phyloP scores from a whole-genome alignment of 352 stramenopile species.

The Phytophthora tubulina region DNA sequence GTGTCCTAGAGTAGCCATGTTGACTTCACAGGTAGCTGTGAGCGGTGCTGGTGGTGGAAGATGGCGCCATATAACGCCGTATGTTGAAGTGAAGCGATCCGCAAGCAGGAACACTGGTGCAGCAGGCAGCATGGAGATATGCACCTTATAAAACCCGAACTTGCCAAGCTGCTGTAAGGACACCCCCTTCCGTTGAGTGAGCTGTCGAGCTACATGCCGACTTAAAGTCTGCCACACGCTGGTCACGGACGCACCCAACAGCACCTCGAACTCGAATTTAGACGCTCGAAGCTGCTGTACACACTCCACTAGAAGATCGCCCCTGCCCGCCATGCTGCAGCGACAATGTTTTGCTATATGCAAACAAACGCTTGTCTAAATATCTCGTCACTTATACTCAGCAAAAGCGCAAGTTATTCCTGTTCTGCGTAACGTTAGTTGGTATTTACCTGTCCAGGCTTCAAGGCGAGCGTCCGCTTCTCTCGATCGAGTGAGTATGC shows the following conservation, averaged over 20 bases:
- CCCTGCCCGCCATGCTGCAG: conserved; percentile 14
- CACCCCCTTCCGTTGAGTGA: conserved; percentile 44
- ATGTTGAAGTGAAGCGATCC: conserved; percentile 57
- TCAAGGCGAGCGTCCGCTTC: conserved; percentile 31
- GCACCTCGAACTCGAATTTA: conserved; percentile 67
- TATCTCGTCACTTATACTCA: conserved; percentile 26
- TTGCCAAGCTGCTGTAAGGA: conserved; percentile 60
- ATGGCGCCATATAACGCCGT: conserved; percentile 52
- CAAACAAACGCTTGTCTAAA: conserved; percentile 14
- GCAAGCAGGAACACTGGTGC: conserved; percentile 60
- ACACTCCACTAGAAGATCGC: conserved; percentile 56
- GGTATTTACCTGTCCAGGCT: conserved; percentile 2
- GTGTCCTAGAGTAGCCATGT: conserved; percentile 53
- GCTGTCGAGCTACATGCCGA: conserved; percentile 39
- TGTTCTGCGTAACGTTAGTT: conserved; percentile 25
- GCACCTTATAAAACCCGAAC: conserved; percentile 65
- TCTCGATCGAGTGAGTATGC: conserved; percentile 51
- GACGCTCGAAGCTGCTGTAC: conserved; percentile 57
- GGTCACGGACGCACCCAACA: conserved; percentile 54
- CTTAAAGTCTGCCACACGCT: conserved; percentile 59
- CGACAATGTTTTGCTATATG: background rate
- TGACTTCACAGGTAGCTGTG: conserved; percentile 51
- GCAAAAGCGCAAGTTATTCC: conserved; percentile 24
- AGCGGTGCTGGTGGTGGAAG: conserved; percentile 55
- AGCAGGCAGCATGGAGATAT: conserved; percentile 25